Evolutionary conservation across 1,284 basidiomycete species (phyloP).

Genomic region (Trichosporon inkin): DNA sequence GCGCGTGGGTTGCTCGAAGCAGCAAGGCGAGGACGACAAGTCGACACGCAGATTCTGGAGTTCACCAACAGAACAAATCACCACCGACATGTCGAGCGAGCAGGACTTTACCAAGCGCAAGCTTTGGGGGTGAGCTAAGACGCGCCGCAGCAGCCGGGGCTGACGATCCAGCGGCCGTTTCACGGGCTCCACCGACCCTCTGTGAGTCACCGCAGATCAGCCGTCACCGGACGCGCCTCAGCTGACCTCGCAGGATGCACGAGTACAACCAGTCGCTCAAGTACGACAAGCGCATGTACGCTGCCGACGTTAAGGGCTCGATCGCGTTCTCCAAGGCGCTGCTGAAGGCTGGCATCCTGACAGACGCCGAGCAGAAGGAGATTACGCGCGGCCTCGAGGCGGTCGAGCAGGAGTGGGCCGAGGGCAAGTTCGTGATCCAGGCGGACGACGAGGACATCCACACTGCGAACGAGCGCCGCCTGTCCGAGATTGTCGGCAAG

Average conservation of each 20-base stretch:
- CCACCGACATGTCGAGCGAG: constrained; percentile 25
- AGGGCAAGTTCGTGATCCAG: constrained; percentile 67
- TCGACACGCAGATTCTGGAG: not conserved
- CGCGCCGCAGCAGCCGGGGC: constrained; percentile 12
- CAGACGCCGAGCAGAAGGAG: constrained; percentile 64
- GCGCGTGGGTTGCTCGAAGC: no score
- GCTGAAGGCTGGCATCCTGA: constrained; percentile 72
- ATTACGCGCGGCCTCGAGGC: constrained; percentile 72
- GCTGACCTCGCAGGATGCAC: constrained; percentile 67
- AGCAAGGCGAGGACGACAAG: no score
- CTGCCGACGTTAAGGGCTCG: constrained; percentile 86
- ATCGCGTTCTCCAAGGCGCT: constrained; percentile 92
- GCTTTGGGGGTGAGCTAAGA: constrained; percentile 44
- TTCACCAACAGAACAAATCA: not conserved
- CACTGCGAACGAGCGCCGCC: constrained; percentile 94
- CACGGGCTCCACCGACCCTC: constrained; percentile 57
- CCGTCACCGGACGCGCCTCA: not conserved
- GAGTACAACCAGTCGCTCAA: constrained; percentile 91
- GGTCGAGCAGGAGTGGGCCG: constrained; percentile 82
- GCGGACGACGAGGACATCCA: constrained; percentile 97
- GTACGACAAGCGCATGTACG: constrained; percentile 92
- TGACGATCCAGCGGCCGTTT: constrained; percentile 19
- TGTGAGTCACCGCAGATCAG: constrained; percentile 55
- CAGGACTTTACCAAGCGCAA: constrained; percentile 50
- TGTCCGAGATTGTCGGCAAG: constrained; percentile 87